Evolutionary conservation across 75 land plant genomes (phyloP).

Genomic region (Picea sitchensis): DNA sequence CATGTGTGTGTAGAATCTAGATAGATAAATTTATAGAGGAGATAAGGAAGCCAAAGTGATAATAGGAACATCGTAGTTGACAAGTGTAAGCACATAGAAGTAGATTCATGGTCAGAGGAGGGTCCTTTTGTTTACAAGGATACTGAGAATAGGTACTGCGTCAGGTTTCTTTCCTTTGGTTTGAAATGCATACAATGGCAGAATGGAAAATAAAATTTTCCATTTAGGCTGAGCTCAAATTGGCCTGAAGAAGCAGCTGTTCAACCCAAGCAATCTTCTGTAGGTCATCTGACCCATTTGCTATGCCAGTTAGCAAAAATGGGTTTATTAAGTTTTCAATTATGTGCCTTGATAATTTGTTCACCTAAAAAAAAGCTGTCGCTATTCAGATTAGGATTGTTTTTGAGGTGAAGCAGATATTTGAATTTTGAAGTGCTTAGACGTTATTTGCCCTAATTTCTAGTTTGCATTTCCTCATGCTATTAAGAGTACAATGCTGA

Average conservation of each 20-base stretch:
- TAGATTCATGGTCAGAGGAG: background rate
- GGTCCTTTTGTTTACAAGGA: background rate
- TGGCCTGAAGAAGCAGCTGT: too few relatives aligned
- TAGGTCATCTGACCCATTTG: background rate
- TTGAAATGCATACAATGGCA: background rate
- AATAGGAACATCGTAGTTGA: background rate
- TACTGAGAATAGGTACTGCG: background rate
- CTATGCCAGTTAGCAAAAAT: background rate
- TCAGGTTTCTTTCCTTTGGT: background rate
- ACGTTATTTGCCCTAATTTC: background rate
- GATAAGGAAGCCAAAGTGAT: background rate
- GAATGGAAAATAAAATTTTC: background rate
- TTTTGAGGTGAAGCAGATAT: background rate
- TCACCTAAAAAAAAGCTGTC: background rate
- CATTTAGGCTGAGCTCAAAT: background rate
- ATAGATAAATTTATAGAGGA: too few relatives aligned
- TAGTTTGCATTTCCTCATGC: background rate
- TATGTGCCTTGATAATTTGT: background rate
- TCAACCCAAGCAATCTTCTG: too few relatives aligned
- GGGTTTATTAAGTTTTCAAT: background rate
- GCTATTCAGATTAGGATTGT: background rate
- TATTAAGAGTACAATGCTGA: background rate
- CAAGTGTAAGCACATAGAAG: background rate
- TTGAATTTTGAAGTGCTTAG: background rate
- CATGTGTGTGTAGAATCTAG: too few relatives aligned